phyloP scores from a whole-genome alignment of 768 basidiomycete genomes.

The Pulveroboletus sp. region DNA sequence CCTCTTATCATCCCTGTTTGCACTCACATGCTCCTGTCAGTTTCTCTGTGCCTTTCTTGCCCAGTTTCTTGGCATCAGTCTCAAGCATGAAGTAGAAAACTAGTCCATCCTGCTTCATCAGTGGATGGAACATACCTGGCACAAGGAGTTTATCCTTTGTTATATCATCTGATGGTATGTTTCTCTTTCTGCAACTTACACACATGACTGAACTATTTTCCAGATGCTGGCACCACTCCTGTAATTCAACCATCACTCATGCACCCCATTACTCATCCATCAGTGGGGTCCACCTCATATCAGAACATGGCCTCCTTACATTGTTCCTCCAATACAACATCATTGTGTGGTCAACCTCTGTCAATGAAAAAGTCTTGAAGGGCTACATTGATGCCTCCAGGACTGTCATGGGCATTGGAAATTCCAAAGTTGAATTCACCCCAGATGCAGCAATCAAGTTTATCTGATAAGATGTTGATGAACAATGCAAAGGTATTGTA shows the following conservation, averaged over 20 bases:
- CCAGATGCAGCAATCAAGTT: conserved; percentile 52
- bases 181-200: too few relatives aligned
- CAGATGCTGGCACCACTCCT: too few relatives aligned
- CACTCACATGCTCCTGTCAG: too few relatives aligned
- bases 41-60: too few relatives aligned
- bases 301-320: conserved; percentile 51
- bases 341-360: conserved; percentile 67
- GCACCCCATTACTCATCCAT: conserved; percentile 58
- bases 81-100: too few relatives aligned
- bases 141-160: too few relatives aligned
- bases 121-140: too few relatives aligned
- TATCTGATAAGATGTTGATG: conserved; percentile 45
- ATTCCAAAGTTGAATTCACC: conserved; percentile 71
- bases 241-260: conserved; percentile 60
- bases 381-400: conserved; percentile 68
- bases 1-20: too few relatives aligned
- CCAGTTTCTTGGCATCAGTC: too few relatives aligned
- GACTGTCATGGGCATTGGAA: conserved; percentile 56
- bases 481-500: conserved; percentile 63
- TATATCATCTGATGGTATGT: too few relatives aligned
- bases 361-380: conserved; percentile 63
- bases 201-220: too few relatives aligned
- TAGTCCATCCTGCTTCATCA: too few relatives aligned
- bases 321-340: conserved; percentile 65
- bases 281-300: conserved; percentile 57